Evolutionary conservation across 2,329 filamentous ascomycete genomes (phyloP), one percentile per base, ranked within the genome.

Genomic region (Aspergillus alliaceus): DNA sequence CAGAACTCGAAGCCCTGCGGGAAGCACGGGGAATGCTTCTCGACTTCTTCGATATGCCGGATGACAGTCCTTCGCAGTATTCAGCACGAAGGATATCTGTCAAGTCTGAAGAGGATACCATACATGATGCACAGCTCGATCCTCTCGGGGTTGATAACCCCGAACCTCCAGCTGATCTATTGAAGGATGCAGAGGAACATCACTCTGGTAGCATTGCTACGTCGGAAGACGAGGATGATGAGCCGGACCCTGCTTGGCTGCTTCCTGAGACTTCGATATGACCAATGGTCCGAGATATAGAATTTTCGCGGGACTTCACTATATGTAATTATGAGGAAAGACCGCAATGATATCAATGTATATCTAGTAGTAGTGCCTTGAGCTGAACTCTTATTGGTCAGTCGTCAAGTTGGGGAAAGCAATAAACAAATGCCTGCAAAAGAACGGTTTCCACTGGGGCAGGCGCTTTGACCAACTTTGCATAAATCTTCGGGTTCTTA

Each of bases 1-100:
- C 86, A 1, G 86, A 88, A 66, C 71, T 87, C 2, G 84, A 86
- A 60, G 84, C 86, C 6, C 69, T 81, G 46, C 66, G 67, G 35
- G 71, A 78, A 65, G 79, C 74, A 14, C 68, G 67, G 57, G 59
- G 53, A 9, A 64, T 77, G 58, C 68, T 81, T 32, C 58, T 69
- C 32, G 68, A 65, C 29, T 67, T 69, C 8, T 73, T 78, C 54
- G 61, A 69, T 50, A 57, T 68, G 31, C 56, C 68, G 14, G 54
- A 65, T 27, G 60, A 64, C 35, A 63, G 65, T 29, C 15, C 61
- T 22, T 54, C 48, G 40, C 49, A 57, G 11, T 46, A 59, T 18
- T 37, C 60, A 22, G 52, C 54, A 14, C 51, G 40, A 34, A 40
- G 57, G 56, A 6, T 51, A 9, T 11, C 51, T 22, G 50, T 54